These are phyloP conservation scores for Exophiala oligosperma DNA, from an alignment of 2,329 filamentous ascomycete species.

Conservation along the genomic window DNA sequence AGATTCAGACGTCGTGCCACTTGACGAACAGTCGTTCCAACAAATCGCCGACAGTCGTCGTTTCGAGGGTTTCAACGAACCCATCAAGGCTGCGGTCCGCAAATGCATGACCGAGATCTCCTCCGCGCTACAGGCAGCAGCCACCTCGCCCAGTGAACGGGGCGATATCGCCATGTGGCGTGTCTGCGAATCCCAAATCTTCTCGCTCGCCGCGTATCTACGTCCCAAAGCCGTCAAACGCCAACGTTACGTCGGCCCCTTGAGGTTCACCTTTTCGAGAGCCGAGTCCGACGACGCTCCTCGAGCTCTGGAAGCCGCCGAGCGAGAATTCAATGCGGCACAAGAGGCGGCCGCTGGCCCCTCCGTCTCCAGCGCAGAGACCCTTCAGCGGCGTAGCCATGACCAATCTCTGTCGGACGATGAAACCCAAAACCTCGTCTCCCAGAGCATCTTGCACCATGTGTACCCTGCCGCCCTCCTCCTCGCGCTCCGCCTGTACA, in stretches of 20 bases:
- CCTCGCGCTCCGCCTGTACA: conserved; percentile 41
- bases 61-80: background rate
- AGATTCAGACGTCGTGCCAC: background rate
- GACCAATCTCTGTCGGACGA: background rate
- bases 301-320: conserved; percentile 9
- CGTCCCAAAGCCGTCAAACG: background rate
- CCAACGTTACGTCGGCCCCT: background rate
- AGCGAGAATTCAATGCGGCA: background rate
- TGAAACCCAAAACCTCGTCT: background rate
- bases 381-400: background rate
- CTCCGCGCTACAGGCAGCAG: conserved; percentile 12
- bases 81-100: conserved; percentile 9
- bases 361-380: background rate
- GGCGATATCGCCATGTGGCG: conserved; percentile 25
- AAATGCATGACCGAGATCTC: conserved; percentile 9
- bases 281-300: conserved; percentile 9
- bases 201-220: conserved; percentile 18
- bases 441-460: conserved; percentile 19
- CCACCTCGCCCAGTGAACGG: conserved; percentile 11
- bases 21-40: background rate
- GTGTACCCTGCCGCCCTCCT: conserved; percentile 45
- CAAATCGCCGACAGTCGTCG: background rate
- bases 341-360: background rate
- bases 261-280: conserved; percentile 5
- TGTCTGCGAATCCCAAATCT: conserved; percentile 21